A percentile compares a stretch with the other conserved stretches of the same genome.
These are phyloP conservation scores for Helminthosporium solani DNA, from an alignment of 2,329 filamentous ascomycete genomes.

Conservation along the genomic window DNA sequence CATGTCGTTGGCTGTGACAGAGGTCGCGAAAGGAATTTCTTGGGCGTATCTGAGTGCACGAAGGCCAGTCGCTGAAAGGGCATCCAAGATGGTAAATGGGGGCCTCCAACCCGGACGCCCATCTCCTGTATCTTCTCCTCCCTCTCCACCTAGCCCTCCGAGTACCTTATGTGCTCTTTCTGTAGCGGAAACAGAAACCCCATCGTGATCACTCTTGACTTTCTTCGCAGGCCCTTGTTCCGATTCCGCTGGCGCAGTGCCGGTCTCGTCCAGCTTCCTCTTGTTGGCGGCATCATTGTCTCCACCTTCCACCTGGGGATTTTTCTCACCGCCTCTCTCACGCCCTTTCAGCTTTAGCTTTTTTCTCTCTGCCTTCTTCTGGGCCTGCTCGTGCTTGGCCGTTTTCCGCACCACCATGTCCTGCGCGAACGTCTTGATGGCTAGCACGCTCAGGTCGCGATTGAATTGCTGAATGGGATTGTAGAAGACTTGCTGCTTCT, in stretches of 20 bases:
- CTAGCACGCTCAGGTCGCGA: slow-evolving; percentile 87
- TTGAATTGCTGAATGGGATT: slow-evolving; percentile 99
- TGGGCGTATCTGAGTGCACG: slow-evolving; percentile 88
- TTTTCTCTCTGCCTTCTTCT: slow-evolving; percentile 31
- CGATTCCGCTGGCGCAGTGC: slow-evolving; percentile 6
- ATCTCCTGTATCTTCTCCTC: too few relatives aligned
- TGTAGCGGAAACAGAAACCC: slow-evolving; percentile 9
- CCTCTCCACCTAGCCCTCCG: slow-evolving; percentile 7
- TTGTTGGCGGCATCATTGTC: slow-evolving; percentile 22
- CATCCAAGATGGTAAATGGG: slow-evolving; percentile 73
- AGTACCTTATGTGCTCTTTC: background rate
- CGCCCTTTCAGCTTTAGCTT: slow-evolving; percentile 16
- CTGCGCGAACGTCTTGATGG: slow-evolving; percentile 85
- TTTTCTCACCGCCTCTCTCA: background rate
- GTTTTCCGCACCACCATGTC: slow-evolving; percentile 56
- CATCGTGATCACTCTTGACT: slow-evolving; percentile 23
- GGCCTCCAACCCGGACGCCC: slow-evolving; percentile 22
- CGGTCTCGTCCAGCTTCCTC: slow-evolving; percentile 24
- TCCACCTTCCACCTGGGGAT: background rate
- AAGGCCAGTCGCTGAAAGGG: slow-evolving; percentile 88
- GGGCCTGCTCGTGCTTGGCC: slow-evolving; percentile 46
- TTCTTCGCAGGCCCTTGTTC: slow-evolving; percentile 24
- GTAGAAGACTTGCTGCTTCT: slow-evolving; percentile 84
- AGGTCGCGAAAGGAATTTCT: slow-evolving; percentile 82
- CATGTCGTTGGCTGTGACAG: slow-evolving; percentile 86